A percentile compares a stretch with the other conserved stretches of the same genome.
These are phyloP conservation scores for Jatropha multifida DNA, from an alignment of 441 rosid genomes.

Conservation along the genomic window DNA sequence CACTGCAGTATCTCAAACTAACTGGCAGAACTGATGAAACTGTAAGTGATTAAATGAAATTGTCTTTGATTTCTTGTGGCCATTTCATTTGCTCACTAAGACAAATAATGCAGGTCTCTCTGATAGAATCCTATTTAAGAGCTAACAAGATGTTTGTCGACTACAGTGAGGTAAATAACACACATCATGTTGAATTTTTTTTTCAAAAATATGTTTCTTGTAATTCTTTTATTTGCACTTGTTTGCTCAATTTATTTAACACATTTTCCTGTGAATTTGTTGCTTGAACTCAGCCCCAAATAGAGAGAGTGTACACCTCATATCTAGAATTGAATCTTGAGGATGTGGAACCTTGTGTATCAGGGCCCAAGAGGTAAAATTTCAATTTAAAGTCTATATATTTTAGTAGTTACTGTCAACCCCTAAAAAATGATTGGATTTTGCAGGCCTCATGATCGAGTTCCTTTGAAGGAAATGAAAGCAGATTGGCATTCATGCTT, in stretches of 20 bases:
- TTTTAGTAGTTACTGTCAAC: slow-evolving; percentile 4
- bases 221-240: slow-evolving; percentile 14
- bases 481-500: slow-evolving; percentile 95
- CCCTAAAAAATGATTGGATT: slow-evolving; percentile 10
- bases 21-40: slow-evolving; percentile 88
- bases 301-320: slow-evolving; percentile 68
- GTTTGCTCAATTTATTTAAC: slow-evolving; percentile 14
- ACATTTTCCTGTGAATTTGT: slow-evolving; percentile 3
- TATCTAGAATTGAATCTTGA: slow-evolving; percentile 70
- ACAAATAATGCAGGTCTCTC: slow-evolving; percentile 56
- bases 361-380: slow-evolving; percentile 88
- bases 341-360: slow-evolving; percentile 80
- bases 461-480: slow-evolving; percentile 84
- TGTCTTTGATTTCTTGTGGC: neutral
- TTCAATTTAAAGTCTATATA: neutral
- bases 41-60: slow-evolving; percentile 35
- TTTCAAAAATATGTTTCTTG: neutral
- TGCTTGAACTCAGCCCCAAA: slow-evolving; percentile 54
- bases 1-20: slow-evolving; percentile 75
- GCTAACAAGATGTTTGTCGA: slow-evolving; percentile 92
- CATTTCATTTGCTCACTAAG: slow-evolving; percentile 28
- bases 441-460: slow-evolving; percentile 92
- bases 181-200: slow-evolving; percentile 5
- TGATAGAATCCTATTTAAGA: slow-evolving; percentile 91
- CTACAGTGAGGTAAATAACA: slow-evolving; percentile 71